A percentile compares a stretch with the other conserved stretches of the same genome.
These are phyloP conservation scores for Bullera alba DNA, from an alignment of 768 basidiomycete species.

Conservation along the genomic window DNA sequence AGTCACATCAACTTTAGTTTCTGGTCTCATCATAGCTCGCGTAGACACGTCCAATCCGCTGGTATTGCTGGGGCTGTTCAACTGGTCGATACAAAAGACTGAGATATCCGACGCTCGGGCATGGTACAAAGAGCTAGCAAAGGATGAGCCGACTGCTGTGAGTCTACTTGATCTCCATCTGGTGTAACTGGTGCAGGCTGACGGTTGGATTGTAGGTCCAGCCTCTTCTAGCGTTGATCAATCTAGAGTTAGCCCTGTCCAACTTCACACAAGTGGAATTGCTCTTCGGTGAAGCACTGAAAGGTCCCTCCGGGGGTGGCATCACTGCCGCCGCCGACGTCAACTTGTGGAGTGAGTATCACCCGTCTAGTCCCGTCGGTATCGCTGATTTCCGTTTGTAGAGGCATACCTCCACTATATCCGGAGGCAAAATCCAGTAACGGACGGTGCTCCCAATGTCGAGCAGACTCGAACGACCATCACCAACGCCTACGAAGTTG, in stretches of 20 bases:
- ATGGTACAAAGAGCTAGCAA: constrained; percentile 73
- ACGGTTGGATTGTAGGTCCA: constrained; percentile 45
- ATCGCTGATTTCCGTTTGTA: constrained; percentile 6
- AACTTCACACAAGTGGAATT: constrained; percentile 72
- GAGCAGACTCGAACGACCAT: constrained; percentile 64
- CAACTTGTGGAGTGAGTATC: constrained; percentile 62
- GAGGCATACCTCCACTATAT: constrained; percentile 91
- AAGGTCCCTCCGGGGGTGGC: constrained; percentile 38
- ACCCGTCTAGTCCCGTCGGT: neutral
- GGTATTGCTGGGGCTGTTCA: constrained; percentile 68
- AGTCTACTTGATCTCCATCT: constrained; percentile 38
- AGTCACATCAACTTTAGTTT: neutral
- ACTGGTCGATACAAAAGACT: constrained; percentile 65
- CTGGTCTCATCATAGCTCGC: neutral
- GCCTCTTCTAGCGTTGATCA: constrained; percentile 50
- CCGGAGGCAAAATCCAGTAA: constrained; percentile 58
- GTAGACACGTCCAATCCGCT: constrained; percentile 41
- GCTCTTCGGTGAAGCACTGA: constrained; percentile 81
- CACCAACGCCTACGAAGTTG: constrained; percentile 86
- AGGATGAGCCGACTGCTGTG: constrained; percentile 87
- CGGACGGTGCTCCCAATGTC: constrained; percentile 40
- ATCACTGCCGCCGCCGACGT: constrained; percentile 75
- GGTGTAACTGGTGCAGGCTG: constrained; percentile 15
- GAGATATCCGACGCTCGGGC: constrained; percentile 73
- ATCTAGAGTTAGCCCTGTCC: constrained; percentile 48